phyloP scores from a whole-genome alignment of 2,329 filamentous ascomycete species.

The Aspergillus jensenii region DNA sequence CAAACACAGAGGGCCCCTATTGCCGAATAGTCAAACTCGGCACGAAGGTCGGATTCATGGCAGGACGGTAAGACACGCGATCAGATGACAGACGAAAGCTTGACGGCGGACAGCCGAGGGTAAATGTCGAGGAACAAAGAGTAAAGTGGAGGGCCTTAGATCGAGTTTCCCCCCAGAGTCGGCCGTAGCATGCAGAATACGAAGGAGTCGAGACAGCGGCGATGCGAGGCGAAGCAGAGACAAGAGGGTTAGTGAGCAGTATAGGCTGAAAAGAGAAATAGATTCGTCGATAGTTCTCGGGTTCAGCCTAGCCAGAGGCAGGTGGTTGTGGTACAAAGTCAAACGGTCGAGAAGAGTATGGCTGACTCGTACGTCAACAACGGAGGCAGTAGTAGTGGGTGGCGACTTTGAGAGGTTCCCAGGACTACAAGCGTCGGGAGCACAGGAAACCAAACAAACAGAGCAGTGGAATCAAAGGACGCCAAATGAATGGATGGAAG shows the following conservation, averaged over 20 bases:
- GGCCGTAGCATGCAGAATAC: background rate
- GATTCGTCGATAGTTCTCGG: background rate
- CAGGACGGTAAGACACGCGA: conserved; percentile 16
- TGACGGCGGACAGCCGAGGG: conserved; percentile 1
- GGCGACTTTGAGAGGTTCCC: conserved; percentile 3
- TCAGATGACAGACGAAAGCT: conserved; percentile 6
- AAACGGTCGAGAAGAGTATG: conserved; percentile 8
- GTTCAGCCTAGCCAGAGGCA: background rate
- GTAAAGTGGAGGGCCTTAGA: background rate
- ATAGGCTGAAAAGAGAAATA: background rate
- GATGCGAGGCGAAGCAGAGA: background rate
- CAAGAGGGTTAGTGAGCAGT: background rate
- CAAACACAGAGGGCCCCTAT: conserved; percentile 20
- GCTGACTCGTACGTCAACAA: conserved; percentile 4
- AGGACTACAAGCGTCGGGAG: background rate
- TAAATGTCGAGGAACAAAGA: background rate
- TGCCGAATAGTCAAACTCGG: conserved; percentile 17
- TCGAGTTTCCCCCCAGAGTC: background rate
- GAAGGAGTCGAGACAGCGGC: background rate
- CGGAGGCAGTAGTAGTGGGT: background rate
- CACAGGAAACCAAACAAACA: conserved; percentile 6
- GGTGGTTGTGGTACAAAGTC: conserved; percentile 9
- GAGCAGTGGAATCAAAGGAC: background rate
- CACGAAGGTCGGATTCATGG: conserved; percentile 27
- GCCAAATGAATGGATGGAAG: background rate